Evolutionary conservation across 768 basidiomycete genomes (phyloP).

Genomic region (Podaxis sp.): DNA sequence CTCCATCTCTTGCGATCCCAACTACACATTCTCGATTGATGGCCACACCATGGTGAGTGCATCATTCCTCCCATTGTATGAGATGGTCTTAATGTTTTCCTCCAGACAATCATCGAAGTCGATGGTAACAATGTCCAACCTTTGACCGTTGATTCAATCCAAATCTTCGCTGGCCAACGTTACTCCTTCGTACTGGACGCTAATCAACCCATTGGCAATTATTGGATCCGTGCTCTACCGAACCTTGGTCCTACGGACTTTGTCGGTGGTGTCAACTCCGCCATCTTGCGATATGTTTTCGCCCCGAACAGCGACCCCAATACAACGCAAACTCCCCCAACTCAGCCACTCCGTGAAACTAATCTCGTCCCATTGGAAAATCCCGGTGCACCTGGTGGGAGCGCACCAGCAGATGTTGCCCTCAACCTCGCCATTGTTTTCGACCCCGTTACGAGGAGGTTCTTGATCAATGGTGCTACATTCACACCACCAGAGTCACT

Average conservation of each 20-base stretch:
- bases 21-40: constrained; percentile 38
- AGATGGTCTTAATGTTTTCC: background rate
- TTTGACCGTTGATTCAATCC: constrained; percentile 31
- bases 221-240: constrained; percentile 39
- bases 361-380: constrained; percentile 12
- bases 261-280: constrained; percentile 34
- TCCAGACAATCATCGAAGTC: constrained; percentile 39
- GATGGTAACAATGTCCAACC: constrained; percentile 38
- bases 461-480: constrained; percentile 21
- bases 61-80: background rate
- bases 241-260: constrained; percentile 23
- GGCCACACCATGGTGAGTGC: constrained; percentile 23
- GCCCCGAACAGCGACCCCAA: constrained; percentile 41
- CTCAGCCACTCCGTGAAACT: constrained; percentile 16
- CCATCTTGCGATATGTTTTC: constrained; percentile 43
- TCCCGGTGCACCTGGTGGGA: constrained; percentile 15
- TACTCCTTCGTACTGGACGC: constrained; percentile 41
- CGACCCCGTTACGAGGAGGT: background rate
- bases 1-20: constrained; percentile 30
- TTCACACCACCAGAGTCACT: constrained; percentile 13
- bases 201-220: constrained; percentile 28
- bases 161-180: constrained; percentile 43
- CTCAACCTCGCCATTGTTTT: constrained; percentile 9
- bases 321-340: constrained; percentile 12
- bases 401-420: constrained; percentile 13